These are phyloP conservation scores for Veloboletus limbatus DNA, from an alignment of 1,284 basidiomycete species.

Conservation along the genomic window DNA sequence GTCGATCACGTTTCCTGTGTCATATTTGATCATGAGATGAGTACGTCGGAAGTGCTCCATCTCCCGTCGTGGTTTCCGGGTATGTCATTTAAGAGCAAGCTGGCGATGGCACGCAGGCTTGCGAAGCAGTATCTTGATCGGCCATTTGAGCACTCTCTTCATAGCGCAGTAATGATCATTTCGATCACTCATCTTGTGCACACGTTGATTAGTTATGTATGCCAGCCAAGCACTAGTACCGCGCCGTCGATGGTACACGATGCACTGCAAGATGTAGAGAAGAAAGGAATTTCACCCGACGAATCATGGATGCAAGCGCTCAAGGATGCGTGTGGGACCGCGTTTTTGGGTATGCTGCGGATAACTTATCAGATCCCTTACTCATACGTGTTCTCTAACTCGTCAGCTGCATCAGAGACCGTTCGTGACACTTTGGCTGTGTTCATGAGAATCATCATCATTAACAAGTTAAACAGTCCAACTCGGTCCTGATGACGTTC, in stretches of 20 bases:
- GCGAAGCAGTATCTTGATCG: neutral
- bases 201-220: neutral
- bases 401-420: neutral
- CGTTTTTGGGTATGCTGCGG: neutral
- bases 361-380: neutral
- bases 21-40: neutral
- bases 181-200: neutral
- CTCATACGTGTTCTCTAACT: neutral
- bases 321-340: neutral
- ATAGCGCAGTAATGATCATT: neutral
- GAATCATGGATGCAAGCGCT: neutral
- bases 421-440: neutral
- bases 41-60: neutral
- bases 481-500: constrained; percentile 3
- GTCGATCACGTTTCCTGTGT: neutral
- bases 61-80: neutral
- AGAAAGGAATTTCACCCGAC: neutral
- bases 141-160: neutral
- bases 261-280: neutral
- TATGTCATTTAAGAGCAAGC: neutral
- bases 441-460: neutral
- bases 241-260: neutral
- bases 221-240: neutral
- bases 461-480: neutral
- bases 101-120: neutral